These are phyloP conservation scores for Pisolithus albus DNA, from an alignment of 768 basidiomycete species.

Conservation along the genomic window DNA sequence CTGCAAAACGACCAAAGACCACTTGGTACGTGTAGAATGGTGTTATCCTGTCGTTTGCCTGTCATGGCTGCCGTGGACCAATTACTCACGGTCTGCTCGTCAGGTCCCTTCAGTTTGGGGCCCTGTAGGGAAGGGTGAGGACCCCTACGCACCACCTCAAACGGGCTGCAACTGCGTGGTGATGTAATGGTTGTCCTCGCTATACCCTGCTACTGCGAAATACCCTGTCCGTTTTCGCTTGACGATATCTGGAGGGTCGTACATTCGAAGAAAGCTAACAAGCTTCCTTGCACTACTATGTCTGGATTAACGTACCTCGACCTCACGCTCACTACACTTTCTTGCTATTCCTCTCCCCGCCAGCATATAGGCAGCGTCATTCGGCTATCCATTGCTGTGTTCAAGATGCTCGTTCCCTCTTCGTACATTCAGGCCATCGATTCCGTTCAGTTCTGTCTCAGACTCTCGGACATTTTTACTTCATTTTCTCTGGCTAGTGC, in stretches of 20 bases:
- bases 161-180: constrained; percentile 65
- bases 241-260: neutral
- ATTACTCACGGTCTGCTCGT: constrained; percentile 2
- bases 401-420: neutral
- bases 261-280: neutral
- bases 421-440: neutral
- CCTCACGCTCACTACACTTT: constrained; percentile 16
- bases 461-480: no score
- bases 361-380: neutral
- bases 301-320: neutral
- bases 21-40: constrained; percentile 51
- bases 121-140: constrained; percentile 79
- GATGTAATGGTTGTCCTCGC: constrained; percentile 45
- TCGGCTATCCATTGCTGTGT: neutral
- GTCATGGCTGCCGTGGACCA: neutral
- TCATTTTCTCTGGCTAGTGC: no score
- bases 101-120: constrained; percentile 96
- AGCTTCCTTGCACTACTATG: neutral
- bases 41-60: neutral
- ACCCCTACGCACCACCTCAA: constrained; percentile 84
- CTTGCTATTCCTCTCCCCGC: neutral
- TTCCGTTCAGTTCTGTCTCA: no score
- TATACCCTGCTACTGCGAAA: constrained; percentile 28
- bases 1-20: constrained; percentile 90
- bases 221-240: constrained; percentile 19